A percentile compares a stretch with the other conserved stretches of the same genome.
These are phyloP conservation scores for Pyrenochaeta sp. DNA, from an alignment of 2,329 filamentous ascomycete species.

Conservation along the genomic window DNA sequence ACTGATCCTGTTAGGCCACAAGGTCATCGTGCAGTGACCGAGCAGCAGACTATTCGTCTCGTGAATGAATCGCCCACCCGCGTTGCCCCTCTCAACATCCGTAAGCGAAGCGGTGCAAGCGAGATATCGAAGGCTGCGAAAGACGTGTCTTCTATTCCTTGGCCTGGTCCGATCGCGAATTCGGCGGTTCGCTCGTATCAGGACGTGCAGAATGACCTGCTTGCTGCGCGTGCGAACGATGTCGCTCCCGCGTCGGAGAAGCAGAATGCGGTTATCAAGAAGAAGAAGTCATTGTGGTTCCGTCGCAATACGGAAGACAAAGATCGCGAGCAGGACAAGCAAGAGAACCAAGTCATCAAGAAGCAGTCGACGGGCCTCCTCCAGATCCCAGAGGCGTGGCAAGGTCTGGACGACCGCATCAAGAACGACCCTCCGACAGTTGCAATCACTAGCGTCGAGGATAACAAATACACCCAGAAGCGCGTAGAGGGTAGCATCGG, in stretches of 20 bases:
- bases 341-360: conserved; percentile 38
- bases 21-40: conserved; percentile 35
- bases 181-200: conserved; percentile 28
- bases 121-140: conserved; percentile 31
- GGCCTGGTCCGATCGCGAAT: conserved; percentile 21
- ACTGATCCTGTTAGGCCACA: conserved; percentile 53
- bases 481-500: conserved; percentile 39
- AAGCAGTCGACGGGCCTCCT: conserved; percentile 37
- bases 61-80: conserved; percentile 62
- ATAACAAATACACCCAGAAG: conserved; percentile 30
- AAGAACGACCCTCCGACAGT: conserved; percentile 24
- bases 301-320: conserved; percentile 46
- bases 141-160: conserved; percentile 21
- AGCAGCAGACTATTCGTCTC: conserved; percentile 62
- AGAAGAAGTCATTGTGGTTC: conserved; percentile 60
- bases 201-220: conserved; percentile 29
- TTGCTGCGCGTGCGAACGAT: conserved; percentile 24
- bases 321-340: conserved; percentile 33
- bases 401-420: conserved; percentile 47
- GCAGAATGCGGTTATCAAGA: conserved; percentile 43
- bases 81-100: conserved; percentile 64
- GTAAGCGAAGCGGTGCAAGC: conserved; percentile 56
- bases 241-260: conserved; percentile 22
- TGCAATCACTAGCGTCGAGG: conserved; percentile 7
- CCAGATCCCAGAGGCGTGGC: conserved; percentile 48